Conservation (phyloP, 768 basidiomycete genomes). For the Tricholoma bakamatsutake region DNA sequence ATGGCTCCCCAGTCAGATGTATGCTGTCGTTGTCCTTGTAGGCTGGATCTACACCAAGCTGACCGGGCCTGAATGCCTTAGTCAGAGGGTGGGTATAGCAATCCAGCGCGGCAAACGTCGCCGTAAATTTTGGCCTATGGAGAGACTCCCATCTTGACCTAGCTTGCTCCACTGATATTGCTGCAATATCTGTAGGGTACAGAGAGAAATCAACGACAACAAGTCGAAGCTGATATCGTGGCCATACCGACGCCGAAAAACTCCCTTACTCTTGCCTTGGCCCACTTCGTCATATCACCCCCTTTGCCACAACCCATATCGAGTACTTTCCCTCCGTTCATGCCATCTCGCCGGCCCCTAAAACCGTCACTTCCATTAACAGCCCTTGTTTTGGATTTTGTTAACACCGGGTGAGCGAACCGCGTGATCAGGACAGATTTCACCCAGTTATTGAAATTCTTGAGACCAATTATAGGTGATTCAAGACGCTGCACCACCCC, state of each 20-base stretch:
- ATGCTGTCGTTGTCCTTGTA: constrained; percentile 10
- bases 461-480: constrained; percentile 94
- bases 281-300: constrained; percentile 95
- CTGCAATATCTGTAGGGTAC: constrained; percentile 68
- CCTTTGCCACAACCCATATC: constrained; percentile 99
- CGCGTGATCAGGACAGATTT: constrained; percentile 94
- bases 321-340: constrained; percentile 66
- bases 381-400: constrained; percentile 24
- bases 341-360: constrained; percentile 23
- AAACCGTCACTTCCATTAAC: constrained; percentile 17
- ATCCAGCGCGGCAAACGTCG: constrained; percentile 80
- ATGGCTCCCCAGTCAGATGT: constrained; percentile 39
- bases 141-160: constrained; percentile 56
- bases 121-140: constrained; percentile 57
- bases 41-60: constrained; percentile 32
- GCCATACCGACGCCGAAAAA: constrained; percentile 73
- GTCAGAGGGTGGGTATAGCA: constrained; percentile 77
- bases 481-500: constrained; percentile 77
- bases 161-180: constrained; percentile 87
- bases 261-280: constrained; percentile 74
- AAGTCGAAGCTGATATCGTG: constrained; percentile 2
- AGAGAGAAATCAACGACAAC: not conserved
- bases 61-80: constrained; percentile 57
- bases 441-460: constrained; percentile 99
- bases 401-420: constrained; percentile 71